Percentiles rank a stretch among this genome's conserved stretches.
Evolutionary conservation across 164 flowering plant genomes (phyloP).

Genomic region (Kingdonia uniflora): DNA sequence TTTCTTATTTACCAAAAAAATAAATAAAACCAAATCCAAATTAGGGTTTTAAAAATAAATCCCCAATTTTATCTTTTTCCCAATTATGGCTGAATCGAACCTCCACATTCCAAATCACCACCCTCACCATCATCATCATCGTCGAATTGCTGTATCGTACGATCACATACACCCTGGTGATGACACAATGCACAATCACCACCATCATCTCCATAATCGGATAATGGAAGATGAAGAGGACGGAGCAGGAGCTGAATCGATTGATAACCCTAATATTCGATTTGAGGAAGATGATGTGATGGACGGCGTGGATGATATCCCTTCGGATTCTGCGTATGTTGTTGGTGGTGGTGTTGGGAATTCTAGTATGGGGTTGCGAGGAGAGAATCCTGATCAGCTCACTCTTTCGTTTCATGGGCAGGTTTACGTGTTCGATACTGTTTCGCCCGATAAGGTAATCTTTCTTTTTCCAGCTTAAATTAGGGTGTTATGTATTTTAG

Average conservation of each 20-base stretch:
- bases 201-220: conserved; percentile 6
- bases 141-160: too few species aligned
- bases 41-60: too few species aligned
- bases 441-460: conserved; percentile 47
- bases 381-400: conserved; percentile 26
- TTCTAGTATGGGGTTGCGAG: conserved; percentile 8
- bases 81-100: too few species aligned
- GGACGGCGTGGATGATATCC: conserved; percentile 16
- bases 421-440: conserved; percentile 53
- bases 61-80: too few species aligned
- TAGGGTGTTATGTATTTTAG: too few species aligned
- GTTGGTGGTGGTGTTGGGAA: conserved; percentile 10
- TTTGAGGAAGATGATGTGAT: conserved; percentile 15
- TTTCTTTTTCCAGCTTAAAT: not conserved
- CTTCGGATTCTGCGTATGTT: conserved; percentile 8
- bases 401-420: conserved; percentile 60
- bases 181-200: too few species aligned
- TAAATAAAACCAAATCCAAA: too few species aligned
- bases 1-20: too few species aligned
- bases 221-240: conserved; percentile 27
- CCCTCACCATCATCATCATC: too few species aligned
- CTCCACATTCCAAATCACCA: too few species aligned
- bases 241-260: conserved; percentile 21
- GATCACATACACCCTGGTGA: too few species aligned
- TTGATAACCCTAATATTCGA: conserved; percentile 7